phyloP scores from a whole-genome alignment of 371 early-diverging fungal genomes.

The Mucor mucedo region DNA sequence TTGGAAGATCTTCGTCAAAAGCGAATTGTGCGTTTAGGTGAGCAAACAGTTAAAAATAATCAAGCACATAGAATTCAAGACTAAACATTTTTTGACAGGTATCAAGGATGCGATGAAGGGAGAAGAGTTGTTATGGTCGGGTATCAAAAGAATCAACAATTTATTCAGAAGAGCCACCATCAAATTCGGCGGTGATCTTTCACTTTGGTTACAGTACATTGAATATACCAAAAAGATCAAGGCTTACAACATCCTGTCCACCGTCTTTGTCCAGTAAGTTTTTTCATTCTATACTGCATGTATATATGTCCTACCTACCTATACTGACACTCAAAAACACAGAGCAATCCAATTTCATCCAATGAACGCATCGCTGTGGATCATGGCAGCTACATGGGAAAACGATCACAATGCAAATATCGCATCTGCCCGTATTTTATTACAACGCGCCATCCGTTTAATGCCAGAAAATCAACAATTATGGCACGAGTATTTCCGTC shows the following conservation, averaged over 20 bases:
- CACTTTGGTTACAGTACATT: conserved; percentile 92
- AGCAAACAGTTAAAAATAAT: too few relatives aligned
- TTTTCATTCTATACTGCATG: background rate
- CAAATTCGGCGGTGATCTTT: conserved; percentile 81
- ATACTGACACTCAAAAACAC: too few relatives aligned
- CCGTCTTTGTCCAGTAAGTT: conserved; percentile 71
- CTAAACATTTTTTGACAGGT: background rate
- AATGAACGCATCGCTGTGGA: conserved; percentile 81
- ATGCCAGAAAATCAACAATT: conserved; percentile 73
- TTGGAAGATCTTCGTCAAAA: conserved; percentile 84
- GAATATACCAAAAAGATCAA: conserved; percentile 72
- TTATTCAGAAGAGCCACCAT: conserved; percentile 82
- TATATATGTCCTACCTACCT: too few relatives aligned
- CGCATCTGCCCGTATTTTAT: conserved; percentile 77
- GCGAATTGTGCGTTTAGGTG: conserved; percentile 68
- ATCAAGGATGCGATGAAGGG: conserved; percentile 15
- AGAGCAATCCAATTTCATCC: conserved; percentile 91
- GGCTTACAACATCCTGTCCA: conserved; percentile 71
- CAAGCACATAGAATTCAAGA: too few relatives aligned
- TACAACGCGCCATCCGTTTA: conserved; percentile 89
- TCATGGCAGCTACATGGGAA: conserved; percentile 90
- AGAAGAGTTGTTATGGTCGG: conserved; percentile 55
- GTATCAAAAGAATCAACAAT: conserved; percentile 70
- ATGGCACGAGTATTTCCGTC: conserved; percentile 92
- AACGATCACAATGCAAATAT: conserved; percentile 84